A percentile compares a stretch with the other conserved stretches of the same genome.
These are phyloP conservation scores for Poa annua DNA, from an alignment of 176 grass and related monocot genomes.

Conservation along the genomic window DNA sequence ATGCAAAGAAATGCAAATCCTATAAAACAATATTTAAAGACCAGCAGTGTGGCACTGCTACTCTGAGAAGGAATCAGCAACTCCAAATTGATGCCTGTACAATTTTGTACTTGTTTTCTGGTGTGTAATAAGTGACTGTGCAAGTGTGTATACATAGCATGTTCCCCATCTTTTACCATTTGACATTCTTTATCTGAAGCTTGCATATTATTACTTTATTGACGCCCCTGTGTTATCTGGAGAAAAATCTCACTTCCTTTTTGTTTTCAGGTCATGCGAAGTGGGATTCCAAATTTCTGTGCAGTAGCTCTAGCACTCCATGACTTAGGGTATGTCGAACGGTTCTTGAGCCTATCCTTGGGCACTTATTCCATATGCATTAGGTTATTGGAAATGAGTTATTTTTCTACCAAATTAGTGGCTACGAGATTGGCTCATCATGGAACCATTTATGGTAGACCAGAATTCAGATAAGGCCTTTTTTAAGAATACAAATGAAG, in stretches of 20 bases:
- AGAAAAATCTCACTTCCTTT: neutral
- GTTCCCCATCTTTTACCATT: neutral
- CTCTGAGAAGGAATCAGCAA: constrained; percentile 18
- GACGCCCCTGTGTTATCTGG: constrained; percentile 27
- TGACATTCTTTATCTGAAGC: neutral
- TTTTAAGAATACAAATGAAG: constrained; percentile 15
- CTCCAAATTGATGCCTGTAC: constrained; percentile 19
- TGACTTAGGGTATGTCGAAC: constrained; percentile 78
- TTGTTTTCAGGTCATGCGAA: constrained; percentile 85
- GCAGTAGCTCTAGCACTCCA: constrained; percentile 95
- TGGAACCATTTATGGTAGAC: constrained; percentile 10
- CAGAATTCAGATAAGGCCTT: neutral
- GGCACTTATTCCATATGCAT: constrained; percentile 24
- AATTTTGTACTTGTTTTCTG: neutral
- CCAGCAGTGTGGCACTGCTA: constrained; percentile 13
- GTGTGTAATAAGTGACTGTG: neutral
- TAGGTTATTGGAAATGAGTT: constrained; percentile 16
- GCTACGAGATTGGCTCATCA: neutral
- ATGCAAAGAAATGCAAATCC: neutral
- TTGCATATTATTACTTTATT: constrained; percentile 19
- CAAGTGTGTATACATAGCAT: neutral
- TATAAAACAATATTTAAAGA: neutral
- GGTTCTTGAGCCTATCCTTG: neutral
- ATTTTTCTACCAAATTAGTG: neutral
- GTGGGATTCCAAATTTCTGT: constrained; percentile 98